Evolutionary conservation across 192 early-diverging fungal species (phyloP).

Genomic region (Umbelopsis isabellina): DNA sequence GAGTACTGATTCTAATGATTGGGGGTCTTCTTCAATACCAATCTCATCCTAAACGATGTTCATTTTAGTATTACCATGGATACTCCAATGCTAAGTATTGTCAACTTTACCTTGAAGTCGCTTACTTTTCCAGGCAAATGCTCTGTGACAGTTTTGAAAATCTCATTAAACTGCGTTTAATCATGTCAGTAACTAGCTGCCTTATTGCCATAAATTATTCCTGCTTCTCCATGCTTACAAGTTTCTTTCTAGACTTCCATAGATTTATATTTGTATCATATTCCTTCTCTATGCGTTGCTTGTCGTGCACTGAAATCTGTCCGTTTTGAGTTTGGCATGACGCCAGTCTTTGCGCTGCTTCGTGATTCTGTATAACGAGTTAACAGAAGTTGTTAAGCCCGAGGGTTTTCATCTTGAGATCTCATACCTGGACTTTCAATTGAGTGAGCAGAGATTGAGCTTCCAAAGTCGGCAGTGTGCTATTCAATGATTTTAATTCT

Average conservation of each 20-base stretch:
- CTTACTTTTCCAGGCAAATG: conserved; percentile 11
- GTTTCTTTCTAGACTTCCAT: conserved; percentile 7
- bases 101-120: neutral
- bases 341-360: neutral
- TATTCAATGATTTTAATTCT: conserved; percentile 8
- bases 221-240: neutral
- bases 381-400: neutral
- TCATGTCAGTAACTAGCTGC: neutral
- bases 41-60: neutral
- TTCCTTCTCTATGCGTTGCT: neutral
- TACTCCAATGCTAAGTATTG: neutral
- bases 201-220: neutral
- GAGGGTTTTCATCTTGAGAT: neutral
- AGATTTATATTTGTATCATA: neutral
- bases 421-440: neutral
- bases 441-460: neutral
- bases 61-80: neutral
- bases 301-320: neutral
- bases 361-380: neutral
- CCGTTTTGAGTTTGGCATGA: neutral
- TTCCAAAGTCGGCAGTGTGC: neutral
- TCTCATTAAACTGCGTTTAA: conserved; percentile 7
- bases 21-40: conserved; percentile 8
- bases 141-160: conserved; percentile 7
- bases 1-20: neutral